These are phyloP conservation scores for Hibiscus mutabilis DNA, from an alignment of 345 rosid genomes.

Conservation along the genomic window DNA sequence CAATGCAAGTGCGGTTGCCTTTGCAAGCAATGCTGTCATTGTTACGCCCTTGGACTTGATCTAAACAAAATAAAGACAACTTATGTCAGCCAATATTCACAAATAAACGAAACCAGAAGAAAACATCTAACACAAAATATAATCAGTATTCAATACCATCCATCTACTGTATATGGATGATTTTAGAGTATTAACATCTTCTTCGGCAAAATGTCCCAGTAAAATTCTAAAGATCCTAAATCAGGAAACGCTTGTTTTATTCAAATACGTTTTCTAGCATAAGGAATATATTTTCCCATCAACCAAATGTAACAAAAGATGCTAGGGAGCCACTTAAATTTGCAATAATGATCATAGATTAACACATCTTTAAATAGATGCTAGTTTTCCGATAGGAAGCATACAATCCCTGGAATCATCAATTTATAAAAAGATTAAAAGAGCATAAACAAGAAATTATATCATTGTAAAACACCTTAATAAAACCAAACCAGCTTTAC, in stretches of 20 bases:
- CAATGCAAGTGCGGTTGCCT: slow-evolving; percentile 91
- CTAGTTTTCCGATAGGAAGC: background rate
- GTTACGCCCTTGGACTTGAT: slow-evolving; percentile 90
- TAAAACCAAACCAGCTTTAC: slow-evolving; percentile 21
- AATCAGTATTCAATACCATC: too few species aligned
- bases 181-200: background rate
- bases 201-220: background rate
- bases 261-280: background rate
- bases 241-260: background rate
- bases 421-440: background rate
- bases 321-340: background rate
- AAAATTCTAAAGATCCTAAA: background rate
- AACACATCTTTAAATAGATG: background rate
- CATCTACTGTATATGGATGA: background rate
- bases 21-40: slow-evolving; percentile 38
- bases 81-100: background rate
- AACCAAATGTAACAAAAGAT: background rate
- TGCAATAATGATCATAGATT: background rate
- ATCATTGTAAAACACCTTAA: background rate
- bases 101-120: background rate
- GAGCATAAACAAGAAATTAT: background rate
- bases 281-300: background rate
- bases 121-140: background rate
- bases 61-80: slow-evolving; percentile 33
- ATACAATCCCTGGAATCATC: background rate